phyloP scores from a whole-genome alignment of 208 protist species.

The Porcisia deanei region DNA sequence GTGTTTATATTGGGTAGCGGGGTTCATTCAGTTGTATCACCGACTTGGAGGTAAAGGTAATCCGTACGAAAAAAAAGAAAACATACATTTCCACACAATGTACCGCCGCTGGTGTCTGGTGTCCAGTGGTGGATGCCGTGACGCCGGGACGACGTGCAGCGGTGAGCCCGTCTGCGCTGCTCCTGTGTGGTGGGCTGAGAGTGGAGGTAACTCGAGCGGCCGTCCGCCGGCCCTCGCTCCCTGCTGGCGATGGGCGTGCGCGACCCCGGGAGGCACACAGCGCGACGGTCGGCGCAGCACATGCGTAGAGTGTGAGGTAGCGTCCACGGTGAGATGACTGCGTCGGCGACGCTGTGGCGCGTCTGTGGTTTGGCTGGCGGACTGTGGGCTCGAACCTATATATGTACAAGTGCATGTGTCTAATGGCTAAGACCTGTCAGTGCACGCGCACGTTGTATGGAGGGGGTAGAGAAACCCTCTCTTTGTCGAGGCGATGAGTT shows the following conservation, averaged over 20 bases:
- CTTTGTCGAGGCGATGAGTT: too few species aligned
- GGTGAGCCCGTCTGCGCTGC: not conserved
- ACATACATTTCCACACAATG: not conserved
- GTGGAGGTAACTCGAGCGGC: not conserved
- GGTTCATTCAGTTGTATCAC: too few species aligned
- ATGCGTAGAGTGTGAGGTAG: not conserved
- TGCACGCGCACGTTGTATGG: too few species aligned
- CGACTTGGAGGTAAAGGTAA: not conserved
- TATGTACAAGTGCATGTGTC: not conserved
- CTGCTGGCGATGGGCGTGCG: not conserved
- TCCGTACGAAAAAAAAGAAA: not conserved
- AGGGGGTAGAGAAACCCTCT: too few species aligned
- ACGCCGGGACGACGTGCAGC: not conserved
- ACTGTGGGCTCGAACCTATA: not conserved
- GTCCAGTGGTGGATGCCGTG: not conserved
- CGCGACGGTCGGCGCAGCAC: not conserved
- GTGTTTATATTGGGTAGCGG: too few species aligned
- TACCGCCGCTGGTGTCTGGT: not conserved
- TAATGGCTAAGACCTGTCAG: not conserved
- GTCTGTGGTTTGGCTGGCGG: not conserved
- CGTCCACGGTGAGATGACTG: not conserved
- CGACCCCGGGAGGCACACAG: not conserved
- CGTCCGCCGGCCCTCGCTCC: not conserved
- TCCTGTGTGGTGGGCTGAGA: not conserved
- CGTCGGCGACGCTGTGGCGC: not conserved